Evolutionary conservation across 805 yeast species (phyloP).

Genomic region (Suhomyces kilbournensis): DNA sequence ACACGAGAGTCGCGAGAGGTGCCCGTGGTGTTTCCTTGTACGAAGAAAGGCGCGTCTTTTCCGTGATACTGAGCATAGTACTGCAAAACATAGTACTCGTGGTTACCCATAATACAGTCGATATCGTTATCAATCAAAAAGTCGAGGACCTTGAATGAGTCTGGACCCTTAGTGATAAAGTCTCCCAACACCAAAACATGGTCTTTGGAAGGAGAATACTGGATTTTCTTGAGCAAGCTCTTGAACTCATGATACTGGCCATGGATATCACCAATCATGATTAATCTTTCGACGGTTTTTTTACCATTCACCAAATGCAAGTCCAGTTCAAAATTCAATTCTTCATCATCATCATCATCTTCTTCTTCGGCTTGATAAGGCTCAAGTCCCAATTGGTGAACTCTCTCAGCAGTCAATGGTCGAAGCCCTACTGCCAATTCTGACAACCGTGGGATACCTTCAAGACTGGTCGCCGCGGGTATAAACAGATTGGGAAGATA

Average conservation of each 20-base stretch:
- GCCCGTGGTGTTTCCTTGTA: conserved; percentile 2
- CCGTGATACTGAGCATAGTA: conserved; percentile 63
- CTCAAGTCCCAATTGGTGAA: conserved; percentile 13
- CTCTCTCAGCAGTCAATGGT: conserved; percentile 21
- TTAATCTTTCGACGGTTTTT: conserved; percentile 42
- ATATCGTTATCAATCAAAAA: conserved; percentile 49
- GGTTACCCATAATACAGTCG: conserved; percentile 84
- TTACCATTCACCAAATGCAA: background rate
- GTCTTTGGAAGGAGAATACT: conserved; percentile 49
- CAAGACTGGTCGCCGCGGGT: conserved; percentile 29
- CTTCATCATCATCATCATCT: background rate
- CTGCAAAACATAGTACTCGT: conserved; percentile 70
- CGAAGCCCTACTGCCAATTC: conserved; percentile 22
- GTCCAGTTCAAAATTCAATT: background rate
- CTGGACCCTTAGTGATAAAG: conserved; percentile 79
- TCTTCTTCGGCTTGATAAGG: background rate
- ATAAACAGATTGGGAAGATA: conserved; percentile 33
- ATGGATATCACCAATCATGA: conserved; percentile 85
- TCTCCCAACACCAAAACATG: conserved; percentile 76
- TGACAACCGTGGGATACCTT: conserved; percentile 23
- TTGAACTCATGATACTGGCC: conserved; percentile 63
- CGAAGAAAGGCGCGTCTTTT: conserved; percentile 33
- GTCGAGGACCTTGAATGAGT: conserved; percentile 66
- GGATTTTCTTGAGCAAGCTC: conserved; percentile 49
- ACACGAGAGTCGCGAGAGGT: too few species aligned